These are phyloP conservation scores for Hemileccinum rubropunctum DNA, from an alignment of 768 basidiomycete species.

Conservation along the genomic window DNA sequence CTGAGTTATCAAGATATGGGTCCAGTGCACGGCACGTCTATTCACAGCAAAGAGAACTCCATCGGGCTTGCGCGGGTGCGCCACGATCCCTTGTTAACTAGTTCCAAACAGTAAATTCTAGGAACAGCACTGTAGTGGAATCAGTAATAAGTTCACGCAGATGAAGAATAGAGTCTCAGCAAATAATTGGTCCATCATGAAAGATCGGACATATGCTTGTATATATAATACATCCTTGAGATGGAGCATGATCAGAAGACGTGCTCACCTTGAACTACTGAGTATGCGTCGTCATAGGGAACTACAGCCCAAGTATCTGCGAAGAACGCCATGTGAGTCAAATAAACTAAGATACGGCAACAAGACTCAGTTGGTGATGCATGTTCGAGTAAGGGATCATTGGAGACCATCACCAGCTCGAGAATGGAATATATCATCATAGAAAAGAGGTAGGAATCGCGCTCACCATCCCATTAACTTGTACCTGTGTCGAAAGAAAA, in stretches of 20 bases:
- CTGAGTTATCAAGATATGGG: no score
- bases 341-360: constrained; percentile 19
- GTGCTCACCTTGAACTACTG: constrained; percentile 8
- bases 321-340: neutral
- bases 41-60: no score
- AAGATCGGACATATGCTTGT: constrained; percentile 78
- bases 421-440: constrained; percentile 72
- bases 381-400: constrained; percentile 79
- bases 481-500: neutral
- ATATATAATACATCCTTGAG: constrained; percentile 48
- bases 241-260: neutral
- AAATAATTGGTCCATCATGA: constrained; percentile 54
- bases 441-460: constrained; percentile 16
- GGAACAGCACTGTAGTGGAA: neutral
- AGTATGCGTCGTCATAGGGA: neutral
- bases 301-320: neutral
- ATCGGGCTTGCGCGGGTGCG: no score
- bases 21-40: no score
- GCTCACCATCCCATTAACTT: constrained; percentile 31
- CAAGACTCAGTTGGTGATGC: constrained; percentile 56
- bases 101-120: no score
- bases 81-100: no score
- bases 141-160: constrained; percentile 2
- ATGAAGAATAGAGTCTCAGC: constrained; percentile 40
- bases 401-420: constrained; percentile 68